A percentile compares a stretch with the other conserved stretches of the same genome.
Evolutionary conservation across 2,329 filamentous ascomycete species (phyloP).

Genomic region (Fusarium sp.): DNA sequence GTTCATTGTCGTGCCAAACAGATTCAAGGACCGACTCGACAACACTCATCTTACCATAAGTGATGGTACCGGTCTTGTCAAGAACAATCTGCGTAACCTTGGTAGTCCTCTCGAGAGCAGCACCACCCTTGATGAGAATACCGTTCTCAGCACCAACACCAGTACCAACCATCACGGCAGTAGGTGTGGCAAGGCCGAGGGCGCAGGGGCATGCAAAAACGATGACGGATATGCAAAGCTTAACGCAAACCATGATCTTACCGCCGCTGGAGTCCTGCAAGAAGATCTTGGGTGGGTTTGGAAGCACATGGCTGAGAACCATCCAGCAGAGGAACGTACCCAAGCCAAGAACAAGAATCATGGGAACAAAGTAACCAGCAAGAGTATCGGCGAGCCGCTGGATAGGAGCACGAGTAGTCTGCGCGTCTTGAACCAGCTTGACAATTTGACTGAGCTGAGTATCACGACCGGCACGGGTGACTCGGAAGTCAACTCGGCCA

Average conservation of each 20-base stretch:
- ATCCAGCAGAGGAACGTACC: constrained; percentile 93
- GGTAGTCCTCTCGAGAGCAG: constrained; percentile 89
- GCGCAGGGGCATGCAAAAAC: constrained; percentile 98
- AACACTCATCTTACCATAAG: constrained; percentile 95
- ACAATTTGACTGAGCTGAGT: constrained; percentile 99
- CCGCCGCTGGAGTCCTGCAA: constrained; percentile 83
- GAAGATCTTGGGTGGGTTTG: constrained; percentile 91
- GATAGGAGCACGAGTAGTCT: constrained; percentile 93
- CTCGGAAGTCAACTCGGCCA: constrained; percentile 90
- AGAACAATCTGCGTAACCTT: constrained; percentile 91
- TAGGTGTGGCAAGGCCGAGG: constrained; percentile 94
- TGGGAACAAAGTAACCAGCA: constrained; percentile 93
- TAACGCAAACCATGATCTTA: constrained; percentile 94
- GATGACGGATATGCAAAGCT: constrained; percentile 98
- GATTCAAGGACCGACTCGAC: constrained; percentile 76
- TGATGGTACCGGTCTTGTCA: constrained; percentile 96
- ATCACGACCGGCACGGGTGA: constrained; percentile 91
- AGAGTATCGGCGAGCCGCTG: constrained; percentile 92
- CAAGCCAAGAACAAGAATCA: constrained; percentile 86
- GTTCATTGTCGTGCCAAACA: constrained; percentile 77
- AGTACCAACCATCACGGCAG: constrained; percentile 99
- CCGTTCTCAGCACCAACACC: constrained; percentile 95
- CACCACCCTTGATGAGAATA: constrained; percentile 97
- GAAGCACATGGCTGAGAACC: constrained; percentile 87
- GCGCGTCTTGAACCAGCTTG: constrained; percentile 96